Evolutionary conservation across 139 green algal species (phyloP).

Genomic region (Coelastrella sp.): DNA sequence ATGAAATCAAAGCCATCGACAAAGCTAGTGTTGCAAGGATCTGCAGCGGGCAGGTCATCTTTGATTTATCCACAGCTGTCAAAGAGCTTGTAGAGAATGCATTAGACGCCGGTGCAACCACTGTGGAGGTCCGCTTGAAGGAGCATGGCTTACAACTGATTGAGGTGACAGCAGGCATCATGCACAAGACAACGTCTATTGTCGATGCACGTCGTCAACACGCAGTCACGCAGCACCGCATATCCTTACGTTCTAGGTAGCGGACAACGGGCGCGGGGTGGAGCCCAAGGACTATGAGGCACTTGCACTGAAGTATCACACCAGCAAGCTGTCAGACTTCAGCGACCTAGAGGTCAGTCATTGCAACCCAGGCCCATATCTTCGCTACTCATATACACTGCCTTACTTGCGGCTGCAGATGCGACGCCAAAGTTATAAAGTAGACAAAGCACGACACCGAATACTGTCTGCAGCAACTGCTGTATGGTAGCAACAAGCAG

Average conservation of each 20-base stretch:
- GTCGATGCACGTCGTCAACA: not conserved
- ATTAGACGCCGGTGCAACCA: slow-evolving; percentile 94
- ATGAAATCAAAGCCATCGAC: slow-evolving; percentile 77
- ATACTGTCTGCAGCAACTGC: not conserved
- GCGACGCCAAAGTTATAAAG: too few species aligned
- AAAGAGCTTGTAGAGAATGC: slow-evolving; percentile 98
- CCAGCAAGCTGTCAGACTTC: slow-evolving; percentile 93
- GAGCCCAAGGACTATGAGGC: slow-evolving; percentile 73
- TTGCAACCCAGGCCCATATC: not conserved
- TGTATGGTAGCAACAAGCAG: not conserved
- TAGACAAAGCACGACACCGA: too few species aligned
- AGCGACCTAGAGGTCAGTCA: slow-evolving; percentile 78
- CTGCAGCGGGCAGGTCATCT: slow-evolving; percentile 93
- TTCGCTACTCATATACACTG: too few species aligned
- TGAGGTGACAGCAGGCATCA: slow-evolving; percentile 65
- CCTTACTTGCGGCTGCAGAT: too few species aligned
- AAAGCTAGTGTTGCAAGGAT: slow-evolving; percentile 80
- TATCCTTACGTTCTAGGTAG: slow-evolving; percentile 63
- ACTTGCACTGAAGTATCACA: slow-evolving; percentile 96
- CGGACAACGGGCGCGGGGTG: slow-evolving; percentile 95
- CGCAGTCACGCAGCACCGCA: not conserved
- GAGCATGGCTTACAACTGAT: slow-evolving; percentile 92
- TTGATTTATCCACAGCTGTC: slow-evolving; percentile 89
- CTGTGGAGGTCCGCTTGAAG: slow-evolving; percentile 91
- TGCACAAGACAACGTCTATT: not conserved